These are phyloP conservation scores for Conringia planisiliqua DNA, from an alignment of 345 rosid species.

Conservation along the genomic window DNA sequence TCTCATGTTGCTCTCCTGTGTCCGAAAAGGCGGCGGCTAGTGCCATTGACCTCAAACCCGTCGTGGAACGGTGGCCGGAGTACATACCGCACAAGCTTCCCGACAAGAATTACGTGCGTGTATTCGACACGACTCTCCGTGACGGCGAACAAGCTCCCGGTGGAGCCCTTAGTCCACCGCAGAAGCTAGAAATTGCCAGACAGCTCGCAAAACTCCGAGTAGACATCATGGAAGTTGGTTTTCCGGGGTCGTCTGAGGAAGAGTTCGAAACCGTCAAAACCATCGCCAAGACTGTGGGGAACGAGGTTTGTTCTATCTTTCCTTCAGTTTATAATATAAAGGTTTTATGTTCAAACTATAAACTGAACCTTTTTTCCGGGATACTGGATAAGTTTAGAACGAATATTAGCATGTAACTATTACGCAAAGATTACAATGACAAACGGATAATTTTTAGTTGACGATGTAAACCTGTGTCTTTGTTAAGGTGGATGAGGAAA, in stretches of 20 bases:
- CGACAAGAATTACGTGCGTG: slow-evolving; percentile 69
- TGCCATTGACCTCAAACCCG: slow-evolving; percentile 10
- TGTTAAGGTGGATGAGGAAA: slow-evolving; percentile 36
- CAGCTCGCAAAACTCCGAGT: slow-evolving; percentile 82
- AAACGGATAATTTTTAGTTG: neutral
- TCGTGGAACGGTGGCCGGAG: slow-evolving; percentile 41
- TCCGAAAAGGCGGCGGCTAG: slow-evolving; percentile 2
- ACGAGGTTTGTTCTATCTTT: slow-evolving; percentile 34
- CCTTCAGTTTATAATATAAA: neutral
- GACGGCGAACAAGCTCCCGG: slow-evolving; percentile 98
- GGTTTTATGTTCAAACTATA: neutral
- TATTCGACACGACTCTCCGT: slow-evolving; percentile 93
- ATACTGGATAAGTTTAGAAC: neutral
- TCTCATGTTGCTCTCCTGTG: slow-evolving; percentile 25
- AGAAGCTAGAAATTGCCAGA: slow-evolving; percentile 79
- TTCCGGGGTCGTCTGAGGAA: slow-evolving; percentile 73
- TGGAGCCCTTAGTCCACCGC: slow-evolving; percentile 77
- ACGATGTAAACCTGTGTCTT: neutral
- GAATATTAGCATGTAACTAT: neutral
- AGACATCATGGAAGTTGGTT: slow-evolving; percentile 87
- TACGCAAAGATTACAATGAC: neutral
- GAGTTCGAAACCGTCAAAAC: slow-evolving; percentile 70
- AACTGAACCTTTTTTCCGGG: neutral
- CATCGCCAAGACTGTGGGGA: slow-evolving; percentile 77
- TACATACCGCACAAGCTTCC: slow-evolving; percentile 64